phyloP scores from a whole-genome alignment of 2,329 filamentous ascomycete species.

The Monosporascus ibericus region DNA sequence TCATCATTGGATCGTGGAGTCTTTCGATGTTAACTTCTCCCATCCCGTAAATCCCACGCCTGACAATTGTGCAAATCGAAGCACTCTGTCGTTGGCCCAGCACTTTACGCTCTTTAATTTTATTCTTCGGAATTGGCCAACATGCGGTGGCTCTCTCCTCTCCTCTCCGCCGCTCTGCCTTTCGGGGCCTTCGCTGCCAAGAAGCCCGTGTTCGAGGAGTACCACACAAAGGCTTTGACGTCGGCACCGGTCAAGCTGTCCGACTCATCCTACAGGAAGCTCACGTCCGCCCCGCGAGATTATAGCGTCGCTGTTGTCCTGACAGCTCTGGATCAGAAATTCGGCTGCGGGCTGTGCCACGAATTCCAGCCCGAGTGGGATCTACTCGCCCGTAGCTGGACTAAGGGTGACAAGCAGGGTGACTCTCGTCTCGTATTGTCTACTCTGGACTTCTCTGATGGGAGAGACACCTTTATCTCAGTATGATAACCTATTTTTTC shows the following conservation, averaged over 20 bases:
- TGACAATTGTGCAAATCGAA: background rate
- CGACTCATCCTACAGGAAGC: constrained; percentile 66
- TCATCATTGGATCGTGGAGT: background rate
- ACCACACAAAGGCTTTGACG: constrained; percentile 60
- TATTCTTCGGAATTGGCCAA: constrained; percentile 26
- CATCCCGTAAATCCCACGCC: constrained; percentile 1
- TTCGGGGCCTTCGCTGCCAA: constrained; percentile 59
- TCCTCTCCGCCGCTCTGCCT: constrained; percentile 58
- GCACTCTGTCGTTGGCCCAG: background rate
- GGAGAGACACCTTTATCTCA: constrained; percentile 78
- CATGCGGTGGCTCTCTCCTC: constrained; percentile 63
- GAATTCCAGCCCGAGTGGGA: constrained; percentile 96
- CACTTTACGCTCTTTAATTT: constrained; percentile 6
- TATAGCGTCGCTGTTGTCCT: constrained; percentile 78
- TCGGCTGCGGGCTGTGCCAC: constrained; percentile 77
- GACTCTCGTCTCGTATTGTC: constrained; percentile 71
- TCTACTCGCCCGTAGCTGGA: constrained; percentile 78
- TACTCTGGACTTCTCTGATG: constrained; percentile 82
- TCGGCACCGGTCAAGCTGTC: constrained; percentile 69
- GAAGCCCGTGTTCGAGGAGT: constrained; percentile 59
- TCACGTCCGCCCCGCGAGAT: constrained; percentile 74
- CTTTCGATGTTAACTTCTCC: background rate
- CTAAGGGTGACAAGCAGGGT: constrained; percentile 70
- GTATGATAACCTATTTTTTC: constrained; percentile 44
- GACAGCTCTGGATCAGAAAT: constrained; percentile 78